Base-by-base conservation (phyloP, 352 stramenopile genomes). In the Phytophthora podocarpi region DNA sequence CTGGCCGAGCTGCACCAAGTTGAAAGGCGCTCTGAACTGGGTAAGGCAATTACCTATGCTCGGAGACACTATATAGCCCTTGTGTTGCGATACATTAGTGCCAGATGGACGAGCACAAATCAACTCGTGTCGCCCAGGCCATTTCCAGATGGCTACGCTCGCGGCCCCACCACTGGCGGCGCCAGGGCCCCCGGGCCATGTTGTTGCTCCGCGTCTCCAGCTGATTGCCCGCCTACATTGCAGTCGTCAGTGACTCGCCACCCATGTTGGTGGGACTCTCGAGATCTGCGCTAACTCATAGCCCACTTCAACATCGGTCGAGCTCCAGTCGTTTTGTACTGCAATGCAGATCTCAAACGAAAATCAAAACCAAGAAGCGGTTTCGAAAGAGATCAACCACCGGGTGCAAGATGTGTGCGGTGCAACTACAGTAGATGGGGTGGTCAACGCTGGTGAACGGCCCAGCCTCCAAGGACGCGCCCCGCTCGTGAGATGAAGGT, bases 101-200 rank as follows among this genome's bases (percentile, higher is more conserved):
- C 45, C 60, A 67, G 51, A 18, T 67, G 52, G 43, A 23, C 32
- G 47, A 60, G 54, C 55, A 70, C 55, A 70, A 46, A 66, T 66
- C 55, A 52, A 61, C 49, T 54, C n/a, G 41, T 32, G 62, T 23
- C 48, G 15, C 48, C 23, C 53, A 70, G 61, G 55, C 55, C 42
- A 53, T 35, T 51, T 39, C 31, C 61, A 70, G 59, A 64, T 70
- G 60, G 54, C 31, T 43, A 9, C 27, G 16, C 18, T 27, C 8
- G 31, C 20, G 16, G n/a, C 59, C n/a, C n/a, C n/a, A n/a, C n/a
- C n/a, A n/a, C n/a, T n/a, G n/a, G n/a, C n/a, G n/a, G n/a, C n/a
- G n/a, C n/a, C n/a, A n/a, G n/a, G n/a, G n/a, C n/a, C n/a, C 36
- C 35, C 40, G 20, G 21, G 37, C 60, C 60, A 64, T 31, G 48